phyloP scores from a whole-genome alignment of 306 rosid species.

The Prunus mongolica region DNA sequence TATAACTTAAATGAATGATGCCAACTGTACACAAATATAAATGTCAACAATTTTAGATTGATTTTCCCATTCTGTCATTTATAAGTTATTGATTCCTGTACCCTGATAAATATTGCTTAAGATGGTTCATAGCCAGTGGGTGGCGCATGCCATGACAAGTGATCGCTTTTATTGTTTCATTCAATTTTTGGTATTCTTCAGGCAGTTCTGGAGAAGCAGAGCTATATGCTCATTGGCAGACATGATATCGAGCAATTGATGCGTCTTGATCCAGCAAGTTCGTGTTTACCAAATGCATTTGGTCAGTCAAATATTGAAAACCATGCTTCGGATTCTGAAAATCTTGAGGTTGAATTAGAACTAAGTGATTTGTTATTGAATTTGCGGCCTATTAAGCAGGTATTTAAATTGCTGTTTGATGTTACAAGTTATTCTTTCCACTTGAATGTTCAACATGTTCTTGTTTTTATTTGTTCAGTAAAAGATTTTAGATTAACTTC shows the following conservation, averaged over 20 bases:
- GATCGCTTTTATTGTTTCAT: background rate
- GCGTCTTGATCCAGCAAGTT: slow-evolving; percentile 80
- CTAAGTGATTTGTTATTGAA: slow-evolving; percentile 62
- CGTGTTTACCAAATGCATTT: slow-evolving; percentile 57
- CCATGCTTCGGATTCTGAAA: slow-evolving; percentile 69
- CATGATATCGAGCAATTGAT: slow-evolving; percentile 90
- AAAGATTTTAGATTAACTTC: background rate
- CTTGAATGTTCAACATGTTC: background rate
- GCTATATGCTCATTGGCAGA: slow-evolving; percentile 99
- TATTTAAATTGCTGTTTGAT: slow-evolving; percentile 25
- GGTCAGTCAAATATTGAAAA: slow-evolving; percentile 47
- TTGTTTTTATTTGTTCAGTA: background rate
- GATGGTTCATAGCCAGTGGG: background rate
- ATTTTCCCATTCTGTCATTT: background rate
- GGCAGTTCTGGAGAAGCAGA: slow-evolving; percentile 99
- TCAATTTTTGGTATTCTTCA: slow-evolving; percentile 32
- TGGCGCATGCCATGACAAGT: background rate
- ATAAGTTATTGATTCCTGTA: background rate
- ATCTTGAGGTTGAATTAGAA: slow-evolving; percentile 71
- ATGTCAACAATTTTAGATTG: background rate
- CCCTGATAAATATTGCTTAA: background rate
- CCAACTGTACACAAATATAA: background rate
- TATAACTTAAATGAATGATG: background rate
- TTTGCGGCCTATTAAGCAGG: slow-evolving; percentile 95
- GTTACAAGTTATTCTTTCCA: slow-evolving; percentile 3